Evolutionary conservation across 179 eudicot genomes (phyloP).

Genomic region (Nepenthes alata): DNA sequence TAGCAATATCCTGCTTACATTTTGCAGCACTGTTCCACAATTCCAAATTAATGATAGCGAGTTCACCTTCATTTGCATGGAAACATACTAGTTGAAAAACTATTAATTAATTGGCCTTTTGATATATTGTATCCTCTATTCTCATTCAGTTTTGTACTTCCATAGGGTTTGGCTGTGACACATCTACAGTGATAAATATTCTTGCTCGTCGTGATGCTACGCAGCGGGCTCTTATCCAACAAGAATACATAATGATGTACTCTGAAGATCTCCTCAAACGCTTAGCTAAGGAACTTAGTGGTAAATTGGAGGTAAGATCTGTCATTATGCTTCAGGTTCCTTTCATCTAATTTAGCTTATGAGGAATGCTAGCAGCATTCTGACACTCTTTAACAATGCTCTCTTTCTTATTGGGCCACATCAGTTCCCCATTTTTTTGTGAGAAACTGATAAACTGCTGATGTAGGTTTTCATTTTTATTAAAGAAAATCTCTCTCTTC

Average conservation of each 20-base stretch:
- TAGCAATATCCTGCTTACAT: not conserved
- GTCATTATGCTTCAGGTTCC: not conserved
- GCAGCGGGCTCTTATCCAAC: conserved; percentile 46
- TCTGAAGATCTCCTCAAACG: conserved; percentile 48
- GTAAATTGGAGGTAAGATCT: conserved; percentile 41
- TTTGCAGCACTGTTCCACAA: not conserved
- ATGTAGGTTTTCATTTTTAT: no score
- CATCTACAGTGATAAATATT: conserved; percentile 41
- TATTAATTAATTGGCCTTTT: no score
- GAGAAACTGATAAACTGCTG: no score
- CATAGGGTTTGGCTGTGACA: conserved; percentile 63
- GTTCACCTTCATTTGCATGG: no score
- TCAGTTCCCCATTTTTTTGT: no score
- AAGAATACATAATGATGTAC: conserved; percentile 43
- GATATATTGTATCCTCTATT: no score
- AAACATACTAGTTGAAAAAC: no score
- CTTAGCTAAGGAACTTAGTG: conserved; percentile 45
- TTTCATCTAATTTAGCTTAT: not conserved
- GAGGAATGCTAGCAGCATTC: not conserved
- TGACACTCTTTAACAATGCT: not conserved
- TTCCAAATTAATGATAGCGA: no score
- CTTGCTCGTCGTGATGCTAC: conserved; percentile 62
- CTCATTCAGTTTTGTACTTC: not conserved
- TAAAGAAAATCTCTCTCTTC: no score
- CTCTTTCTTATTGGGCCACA: not conserved